phyloP scores from a whole-genome alignment of 2,329 filamentous ascomycete species.

The Calonectria ilicicola region DNA sequence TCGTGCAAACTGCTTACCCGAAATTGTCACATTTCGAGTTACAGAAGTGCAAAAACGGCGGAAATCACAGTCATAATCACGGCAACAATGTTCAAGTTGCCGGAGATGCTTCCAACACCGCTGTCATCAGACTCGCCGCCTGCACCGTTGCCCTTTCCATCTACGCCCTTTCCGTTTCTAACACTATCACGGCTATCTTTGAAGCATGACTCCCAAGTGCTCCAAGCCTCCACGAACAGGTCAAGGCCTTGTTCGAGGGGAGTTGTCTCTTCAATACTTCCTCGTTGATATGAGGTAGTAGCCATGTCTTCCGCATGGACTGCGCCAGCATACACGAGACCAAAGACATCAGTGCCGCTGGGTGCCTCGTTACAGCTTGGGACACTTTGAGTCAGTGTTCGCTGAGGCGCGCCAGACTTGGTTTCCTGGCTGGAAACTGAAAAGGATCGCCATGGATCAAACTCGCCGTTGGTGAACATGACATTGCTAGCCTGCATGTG shows the following conservation, averaged over 20 bases:
- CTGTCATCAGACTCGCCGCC: background rate
- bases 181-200: conserved; percentile 28
- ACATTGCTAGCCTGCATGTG: conserved; percentile 38
- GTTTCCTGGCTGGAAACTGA: conserved; percentile 28
- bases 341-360: conserved; percentile 24
- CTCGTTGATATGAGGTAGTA: background rate
- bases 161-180: conserved; percentile 25
- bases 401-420: background rate
- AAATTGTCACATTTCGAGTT: background rate
- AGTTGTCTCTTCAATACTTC: conserved; percentile 1
- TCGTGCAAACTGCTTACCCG: background rate
- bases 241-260: conserved; percentile 25
- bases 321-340: conserved; percentile 21
- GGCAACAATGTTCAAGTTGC: background rate
- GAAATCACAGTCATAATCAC: background rate
- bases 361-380: conserved; percentile 23
- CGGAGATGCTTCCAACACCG: background rate
- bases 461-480: conserved; percentile 46
- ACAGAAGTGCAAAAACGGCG: background rate
- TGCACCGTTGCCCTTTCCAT: conserved; percentile 9
- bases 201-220: conserved; percentile 28
- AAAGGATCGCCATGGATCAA: conserved; percentile 44
- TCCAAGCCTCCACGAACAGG: conserved; percentile 30
- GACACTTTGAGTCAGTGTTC: conserved; percentile 6
- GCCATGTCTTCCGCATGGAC: conserved; percentile 28